Evolutionary conservation across 768 basidiomycete species (phyloP).

Genomic region (Asterophora lycoperdoides): DNA sequence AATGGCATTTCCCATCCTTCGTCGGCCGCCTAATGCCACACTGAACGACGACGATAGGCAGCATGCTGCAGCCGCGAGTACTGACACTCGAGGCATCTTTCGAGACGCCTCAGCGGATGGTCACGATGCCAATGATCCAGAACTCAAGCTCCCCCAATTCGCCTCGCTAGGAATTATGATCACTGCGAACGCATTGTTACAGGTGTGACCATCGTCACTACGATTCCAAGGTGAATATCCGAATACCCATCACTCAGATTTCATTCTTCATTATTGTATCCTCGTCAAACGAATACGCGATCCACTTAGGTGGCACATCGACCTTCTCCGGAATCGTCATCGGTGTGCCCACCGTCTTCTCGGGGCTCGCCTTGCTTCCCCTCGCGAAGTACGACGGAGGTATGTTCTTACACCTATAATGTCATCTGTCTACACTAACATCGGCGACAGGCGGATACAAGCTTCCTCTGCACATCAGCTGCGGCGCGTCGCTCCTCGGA

Average conservation of each 20-base stretch:
- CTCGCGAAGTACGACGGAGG: conserved; percentile 55
- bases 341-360: conserved; percentile 62
- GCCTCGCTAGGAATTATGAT: conserved; percentile 44
- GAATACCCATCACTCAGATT: conserved; percentile 32
- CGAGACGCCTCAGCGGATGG: neutral
- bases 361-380: conserved; percentile 54
- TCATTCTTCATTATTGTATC: conserved; percentile 70
- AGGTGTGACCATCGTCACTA: conserved; percentile 10
- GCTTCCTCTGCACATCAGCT: conserved; percentile 51
- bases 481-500: conserved; percentile 48
- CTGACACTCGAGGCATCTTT: neutral
- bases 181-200: conserved; percentile 30
- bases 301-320: conserved; percentile 59
- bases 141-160: conserved; percentile 46
- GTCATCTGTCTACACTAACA: too few species aligned
- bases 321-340: conserved; percentile 67
- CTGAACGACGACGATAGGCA: too few species aligned
- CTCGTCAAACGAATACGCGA: conserved; percentile 59
- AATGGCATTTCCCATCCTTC: neutral
- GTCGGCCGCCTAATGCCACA: neutral
- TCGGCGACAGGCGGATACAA: conserved; percentile 45
- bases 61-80: too few species aligned
- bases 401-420: conserved; percentile 17
- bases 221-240: neutral
- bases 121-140: conserved; percentile 21